Evolutionary conservation across 495 filamentous ascomycete species (phyloP).

Genomic region (Amphirosellinia nigrospora): DNA sequence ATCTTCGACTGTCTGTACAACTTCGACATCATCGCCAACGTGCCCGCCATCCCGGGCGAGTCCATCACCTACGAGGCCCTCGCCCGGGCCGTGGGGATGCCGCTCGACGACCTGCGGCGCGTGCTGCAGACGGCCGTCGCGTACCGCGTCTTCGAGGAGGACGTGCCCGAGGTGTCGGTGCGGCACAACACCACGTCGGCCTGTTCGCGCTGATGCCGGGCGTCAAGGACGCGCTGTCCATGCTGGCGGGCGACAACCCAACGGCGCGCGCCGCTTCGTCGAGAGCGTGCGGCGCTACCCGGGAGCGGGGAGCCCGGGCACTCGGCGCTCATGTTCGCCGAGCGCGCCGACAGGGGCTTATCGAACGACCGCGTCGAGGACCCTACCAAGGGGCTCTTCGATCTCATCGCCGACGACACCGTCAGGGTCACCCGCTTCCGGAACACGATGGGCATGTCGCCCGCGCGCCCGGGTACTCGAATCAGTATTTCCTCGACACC

Average conservation of each 20-base stretch:
- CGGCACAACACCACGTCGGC: constrained; percentile 47
- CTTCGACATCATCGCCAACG: constrained; percentile 32
- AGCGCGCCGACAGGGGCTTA: constrained; percentile 19
- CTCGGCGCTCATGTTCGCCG: constrained; percentile 29
- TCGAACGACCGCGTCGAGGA: constrained; percentile 24
- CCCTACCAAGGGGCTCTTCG: constrained; percentile 43
- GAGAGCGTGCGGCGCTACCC: constrained; percentile 37
- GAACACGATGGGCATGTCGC: constrained; percentile 49
- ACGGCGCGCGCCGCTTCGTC: constrained; percentile 32
- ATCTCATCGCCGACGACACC: constrained; percentile 41
- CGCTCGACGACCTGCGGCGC: constrained; percentile 44
- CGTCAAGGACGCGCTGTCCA: constrained; percentile 45
- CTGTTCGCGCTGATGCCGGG: constrained; percentile 31
- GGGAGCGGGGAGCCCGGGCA: constrained; percentile 35
- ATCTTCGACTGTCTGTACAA: constrained; percentile 29
- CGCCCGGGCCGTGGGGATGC: constrained; percentile 37
- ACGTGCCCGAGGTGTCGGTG: constrained; percentile 45
- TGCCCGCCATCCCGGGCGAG: constrained; percentile 21
- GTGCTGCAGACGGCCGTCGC: constrained; percentile 55
- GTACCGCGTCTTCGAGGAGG: constrained; percentile 55
- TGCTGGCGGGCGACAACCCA: constrained; percentile 49
- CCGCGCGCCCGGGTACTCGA: constrained; percentile 42
- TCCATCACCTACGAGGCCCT: constrained; percentile 45
- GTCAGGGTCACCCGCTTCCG: constrained; percentile 47
- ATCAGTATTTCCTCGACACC: constrained; percentile 43